Evolutionary conservation across 345 rosid species (phyloP).

Genomic region (Garcia nutans): DNA sequence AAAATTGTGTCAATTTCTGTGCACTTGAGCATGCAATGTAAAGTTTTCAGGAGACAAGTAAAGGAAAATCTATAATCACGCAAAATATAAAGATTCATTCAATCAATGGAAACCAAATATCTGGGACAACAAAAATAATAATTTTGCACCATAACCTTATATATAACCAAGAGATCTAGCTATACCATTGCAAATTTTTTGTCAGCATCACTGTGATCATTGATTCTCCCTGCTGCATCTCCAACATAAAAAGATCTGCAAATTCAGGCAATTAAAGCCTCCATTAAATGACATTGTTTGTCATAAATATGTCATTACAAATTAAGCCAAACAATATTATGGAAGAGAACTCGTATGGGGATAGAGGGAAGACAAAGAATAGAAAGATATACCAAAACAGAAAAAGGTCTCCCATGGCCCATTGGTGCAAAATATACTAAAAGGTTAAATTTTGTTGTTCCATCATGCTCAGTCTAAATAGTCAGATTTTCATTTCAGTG

Average conservation of each 20-base stretch:
- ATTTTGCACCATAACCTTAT: neutral
- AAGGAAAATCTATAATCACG: neutral
- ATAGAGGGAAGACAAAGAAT: neutral
- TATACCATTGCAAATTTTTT: slow-evolving; percentile 77
- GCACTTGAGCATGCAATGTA: neutral
- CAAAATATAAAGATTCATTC: neutral
- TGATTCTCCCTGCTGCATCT: slow-evolving; percentile 87
- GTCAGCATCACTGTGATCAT: slow-evolving; percentile 90
- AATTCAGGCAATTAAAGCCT: neutral
- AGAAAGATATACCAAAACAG: too few species aligned
- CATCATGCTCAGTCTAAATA: too few species aligned
- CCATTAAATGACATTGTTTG: neutral
- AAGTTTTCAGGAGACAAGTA: neutral
- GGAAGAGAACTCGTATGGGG: too few species aligned
- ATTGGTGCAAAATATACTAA: too few species aligned
- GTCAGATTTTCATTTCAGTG: too few species aligned
- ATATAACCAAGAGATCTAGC: neutral
- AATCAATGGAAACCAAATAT: neutral
- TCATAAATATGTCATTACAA: neutral
- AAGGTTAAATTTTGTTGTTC: too few species aligned
- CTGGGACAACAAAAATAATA: neutral
- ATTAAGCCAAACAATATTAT: neutral
- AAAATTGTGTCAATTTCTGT: neutral
- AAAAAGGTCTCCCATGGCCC: too few species aligned
- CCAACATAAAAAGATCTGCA: slow-evolving; percentile 93